Evolutionary conservation across 2,329 filamentous ascomycete species (phyloP).

Genomic region (Ophidiomyces ophidiicola): DNA sequence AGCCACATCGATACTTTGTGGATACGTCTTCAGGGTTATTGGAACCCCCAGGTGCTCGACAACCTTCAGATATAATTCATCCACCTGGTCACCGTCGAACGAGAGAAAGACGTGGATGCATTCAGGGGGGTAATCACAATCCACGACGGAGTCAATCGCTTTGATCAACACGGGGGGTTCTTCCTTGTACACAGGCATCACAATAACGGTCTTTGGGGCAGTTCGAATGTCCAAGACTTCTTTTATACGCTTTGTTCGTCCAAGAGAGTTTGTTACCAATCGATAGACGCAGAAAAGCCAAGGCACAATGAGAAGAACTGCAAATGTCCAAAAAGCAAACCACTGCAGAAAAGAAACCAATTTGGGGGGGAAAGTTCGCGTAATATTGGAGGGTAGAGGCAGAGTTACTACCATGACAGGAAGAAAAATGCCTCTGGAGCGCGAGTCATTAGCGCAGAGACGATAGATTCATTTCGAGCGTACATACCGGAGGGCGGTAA

Average conservation of each 20-base stretch:
- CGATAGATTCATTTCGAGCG: slow-evolving; percentile 3
- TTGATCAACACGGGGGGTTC: slow-evolving; percentile 70
- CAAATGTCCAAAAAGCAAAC: slow-evolving; percentile 93
- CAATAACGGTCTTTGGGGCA: slow-evolving; percentile 85
- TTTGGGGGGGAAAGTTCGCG: slow-evolving; percentile 54
- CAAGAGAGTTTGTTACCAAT: slow-evolving; percentile 74
- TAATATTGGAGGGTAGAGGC: slow-evolving; percentile 62
- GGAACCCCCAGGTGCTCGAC: slow-evolving; percentile 76
- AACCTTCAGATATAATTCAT: slow-evolving; percentile 78
- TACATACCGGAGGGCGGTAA: slow-evolving; percentile 60
- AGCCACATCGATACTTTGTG: slow-evolving; percentile 77
- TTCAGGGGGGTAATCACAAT: slow-evolving; percentile 82
- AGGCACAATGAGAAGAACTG: slow-evolving; percentile 69
- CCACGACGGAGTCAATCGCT: slow-evolving; percentile 81
- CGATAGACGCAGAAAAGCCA: slow-evolving; percentile 92
- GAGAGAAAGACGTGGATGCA: slow-evolving; percentile 93
- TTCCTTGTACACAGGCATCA: slow-evolving; percentile 96
- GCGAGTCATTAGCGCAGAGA: background rate
- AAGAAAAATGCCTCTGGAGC: slow-evolving; percentile 61
- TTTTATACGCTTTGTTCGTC: slow-evolving; percentile 69
- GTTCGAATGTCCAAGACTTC: slow-evolving; percentile 70
- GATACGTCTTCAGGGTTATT: slow-evolving; percentile 62
- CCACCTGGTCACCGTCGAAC: slow-evolving; percentile 81
- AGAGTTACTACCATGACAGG: slow-evolving; percentile 91
- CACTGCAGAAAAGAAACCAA: slow-evolving; percentile 70